Evolutionary conservation across 2,329 filamentous ascomycete species (phyloP), one percentile per base, ranked within the genome.

Genomic region (Dothistroma pini): DNA sequence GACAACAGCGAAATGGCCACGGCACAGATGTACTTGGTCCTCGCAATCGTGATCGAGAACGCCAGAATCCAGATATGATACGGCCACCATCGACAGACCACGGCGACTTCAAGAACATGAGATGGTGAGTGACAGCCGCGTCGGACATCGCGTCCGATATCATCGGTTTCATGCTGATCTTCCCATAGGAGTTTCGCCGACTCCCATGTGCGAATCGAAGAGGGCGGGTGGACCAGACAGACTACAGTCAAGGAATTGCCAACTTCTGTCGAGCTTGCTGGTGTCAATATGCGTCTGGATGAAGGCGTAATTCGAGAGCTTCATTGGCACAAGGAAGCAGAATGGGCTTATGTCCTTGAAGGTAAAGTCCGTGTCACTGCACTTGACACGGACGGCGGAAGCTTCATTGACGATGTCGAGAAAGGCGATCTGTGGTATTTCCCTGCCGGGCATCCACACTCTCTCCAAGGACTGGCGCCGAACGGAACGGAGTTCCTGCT

Each of bases 401-500:
- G 85, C 64, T 92, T 91, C 72, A 84, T 92, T 63, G 89, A 91
- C 66, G 89, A 93, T 70, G 76, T 93, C 22, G 83, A 86, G 70
- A 87, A 89, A 70, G 90, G 90, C 4, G 90, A 93, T 69, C 75
- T 93, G 7, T 93, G 89, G 89, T 93, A 90, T 70, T 93, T 93
- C 76, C 89, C 89, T 22, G 85, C 86, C 11, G 89, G 89, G 7
- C 83, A 91, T 35, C 89, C 89, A 11, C 89, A 93, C 74, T 90
- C 88, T 0, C 83, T 93, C 1, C 89, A 92, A 74, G 89, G 88
- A 0, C 77, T 92, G 1, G 81, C 84, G 49, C 78, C 82, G 29
- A 66, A 66, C 51, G 89, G 85, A 31, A 84, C 82, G 1, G 84
- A 87, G 62, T 88, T 88, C 68, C 76, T 89, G 1, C 78, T 88